Evolutionary conservation across 1,284 basidiomycete species (phyloP).

Genomic region (Cutaneotrichosporon dermatis): DNA sequence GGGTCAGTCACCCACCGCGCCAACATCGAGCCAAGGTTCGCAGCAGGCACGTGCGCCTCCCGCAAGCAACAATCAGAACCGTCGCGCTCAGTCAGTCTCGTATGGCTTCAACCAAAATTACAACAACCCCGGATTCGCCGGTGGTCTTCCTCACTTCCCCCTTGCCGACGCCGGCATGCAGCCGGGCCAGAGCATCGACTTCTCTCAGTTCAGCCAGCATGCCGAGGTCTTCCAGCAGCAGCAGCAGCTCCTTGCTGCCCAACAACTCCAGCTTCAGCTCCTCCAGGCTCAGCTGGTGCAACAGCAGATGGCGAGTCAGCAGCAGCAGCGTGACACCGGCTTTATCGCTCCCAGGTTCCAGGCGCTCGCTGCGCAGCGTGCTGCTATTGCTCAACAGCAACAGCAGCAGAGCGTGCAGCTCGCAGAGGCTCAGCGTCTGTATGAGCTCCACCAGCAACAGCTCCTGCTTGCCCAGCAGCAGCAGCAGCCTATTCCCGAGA

Average conservation of each 20-base stretch:
- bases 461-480: constrained; percentile 23
- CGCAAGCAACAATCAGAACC: not conserved
- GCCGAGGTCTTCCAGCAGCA: constrained; percentile 36
- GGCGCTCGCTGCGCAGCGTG: constrained; percentile 67
- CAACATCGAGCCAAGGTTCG: constrained; percentile 5
- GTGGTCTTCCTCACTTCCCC: constrained; percentile 21
- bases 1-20: constrained; percentile 12
- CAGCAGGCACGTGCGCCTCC: not conserved
- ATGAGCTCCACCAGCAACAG: constrained; percentile 36
- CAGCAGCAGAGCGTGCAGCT: constrained; percentile 57
- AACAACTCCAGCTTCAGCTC: constrained; percentile 42
- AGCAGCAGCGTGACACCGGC: constrained; percentile 38
- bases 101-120: constrained; percentile 5
- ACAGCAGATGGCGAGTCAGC: constrained; percentile 27
- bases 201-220: constrained; percentile 24
- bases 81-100: constrained; percentile 15
- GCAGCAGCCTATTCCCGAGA: constrained; percentile 7
- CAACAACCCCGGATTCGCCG: not conserved
- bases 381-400: constrained; percentile 40
- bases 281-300: constrained; percentile 42
- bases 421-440: constrained; percentile 38
- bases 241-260: constrained; percentile 41
- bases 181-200: constrained; percentile 23
- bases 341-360: constrained; percentile 83
- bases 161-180: constrained; percentile 13